These are phyloP conservation scores for Paramyrothecium sp. DNA, from an alignment of 2,329 filamentous ascomycete genomes.

Conservation along the genomic window DNA sequence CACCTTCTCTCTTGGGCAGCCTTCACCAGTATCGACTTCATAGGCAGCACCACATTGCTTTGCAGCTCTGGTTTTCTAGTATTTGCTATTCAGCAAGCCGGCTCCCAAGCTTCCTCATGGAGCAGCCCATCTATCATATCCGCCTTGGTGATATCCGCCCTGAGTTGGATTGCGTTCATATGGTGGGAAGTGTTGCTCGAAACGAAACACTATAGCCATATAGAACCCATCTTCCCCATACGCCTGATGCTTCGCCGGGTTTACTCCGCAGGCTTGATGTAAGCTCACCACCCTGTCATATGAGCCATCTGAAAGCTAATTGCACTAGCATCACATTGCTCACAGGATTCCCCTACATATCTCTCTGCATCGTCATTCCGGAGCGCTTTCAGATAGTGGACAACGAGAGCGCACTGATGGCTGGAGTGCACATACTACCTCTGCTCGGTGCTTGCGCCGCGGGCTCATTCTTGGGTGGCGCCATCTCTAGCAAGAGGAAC, in stretches of 20 bases:
- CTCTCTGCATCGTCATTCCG: slow-evolving; percentile 57
- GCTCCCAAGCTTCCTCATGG: slow-evolving; percentile 51
- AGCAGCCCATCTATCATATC: slow-evolving; percentile 47
- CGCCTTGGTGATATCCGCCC: slow-evolving; percentile 43
- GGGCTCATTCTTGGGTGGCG: slow-evolving; percentile 55
- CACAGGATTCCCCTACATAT: slow-evolving; percentile 56
- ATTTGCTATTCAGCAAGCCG: slow-evolving; percentile 56
- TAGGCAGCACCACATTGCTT: slow-evolving; percentile 50
- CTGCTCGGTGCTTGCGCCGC: slow-evolving; percentile 56
- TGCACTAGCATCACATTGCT: slow-evolving; percentile 52
- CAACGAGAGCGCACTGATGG: slow-evolving; percentile 47
- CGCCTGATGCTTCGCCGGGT: slow-evolving; percentile 45
- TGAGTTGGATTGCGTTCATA: slow-evolving; percentile 48
- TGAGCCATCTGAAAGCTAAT: slow-evolving; percentile 8
- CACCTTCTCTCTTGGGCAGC: slow-evolving; percentile 37
- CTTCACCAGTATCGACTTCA: slow-evolving; percentile 48
- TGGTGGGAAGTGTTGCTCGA: slow-evolving; percentile 50
- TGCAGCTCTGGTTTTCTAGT: slow-evolving; percentile 52
- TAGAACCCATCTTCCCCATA: slow-evolving; percentile 57
- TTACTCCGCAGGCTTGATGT: slow-evolving; percentile 51
- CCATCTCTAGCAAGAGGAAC: slow-evolving; percentile 52
- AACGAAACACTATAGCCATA: slow-evolving; percentile 28
- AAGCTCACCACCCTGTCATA: slow-evolving; percentile 18
- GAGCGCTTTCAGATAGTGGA: slow-evolving; percentile 62
- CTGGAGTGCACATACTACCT: slow-evolving; percentile 57